These are phyloP conservation scores for Solanum hybrid DNA, from an alignment of 305 asterid genomes.

Conservation along the genomic window DNA sequence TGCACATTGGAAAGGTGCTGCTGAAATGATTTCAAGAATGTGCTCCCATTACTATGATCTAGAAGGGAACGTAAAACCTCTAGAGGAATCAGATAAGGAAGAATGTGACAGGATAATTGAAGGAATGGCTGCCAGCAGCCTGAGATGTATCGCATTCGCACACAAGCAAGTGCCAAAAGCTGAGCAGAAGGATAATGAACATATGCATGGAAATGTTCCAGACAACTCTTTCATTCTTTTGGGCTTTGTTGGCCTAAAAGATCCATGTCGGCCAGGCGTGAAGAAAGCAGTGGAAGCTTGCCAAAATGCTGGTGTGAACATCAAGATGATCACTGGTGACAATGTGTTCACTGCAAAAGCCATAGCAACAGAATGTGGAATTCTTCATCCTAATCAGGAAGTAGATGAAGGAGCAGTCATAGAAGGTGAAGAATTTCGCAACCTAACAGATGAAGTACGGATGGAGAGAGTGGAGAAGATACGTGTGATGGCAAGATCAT, in stretches of 20 bases:
- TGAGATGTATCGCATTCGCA: slow-evolving; percentile 17
- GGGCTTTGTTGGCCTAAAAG: too few species aligned
- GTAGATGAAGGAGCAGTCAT: slow-evolving; percentile 28
- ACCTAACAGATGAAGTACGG: slow-evolving; percentile 38
- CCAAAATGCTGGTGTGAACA: slow-evolving; percentile 46
- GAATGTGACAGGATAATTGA: slow-evolving; percentile 25
- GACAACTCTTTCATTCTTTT: too few species aligned
- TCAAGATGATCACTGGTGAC: slow-evolving; percentile 77
- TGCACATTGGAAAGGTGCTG: too few species aligned
- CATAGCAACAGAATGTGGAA: slow-evolving; percentile 64
- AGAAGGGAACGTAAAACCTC: too few species aligned
- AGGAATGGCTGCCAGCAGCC: slow-evolving; percentile 51
- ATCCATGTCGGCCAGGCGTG: slow-evolving; percentile 39
- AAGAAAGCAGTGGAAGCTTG: slow-evolving; percentile 56
- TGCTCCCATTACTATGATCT: slow-evolving; percentile 21
- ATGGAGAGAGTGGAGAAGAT: slow-evolving; percentile 48
- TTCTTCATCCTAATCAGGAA: slow-evolving; percentile 18
- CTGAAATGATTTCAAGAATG: too few species aligned
- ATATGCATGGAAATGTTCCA: too few species aligned
- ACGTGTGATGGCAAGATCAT: slow-evolving; percentile 47
- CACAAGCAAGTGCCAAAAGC: too few species aligned
- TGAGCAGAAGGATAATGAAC: too few species aligned
- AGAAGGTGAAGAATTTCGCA: slow-evolving; percentile 52
- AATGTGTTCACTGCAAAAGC: slow-evolving; percentile 65
- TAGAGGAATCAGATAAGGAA: slow-evolving; percentile 18